These are phyloP conservation scores for Neofusicoccum kwambonambiense DNA, from an alignment of 2,329 filamentous ascomycete species.

Conservation along the genomic window DNA sequence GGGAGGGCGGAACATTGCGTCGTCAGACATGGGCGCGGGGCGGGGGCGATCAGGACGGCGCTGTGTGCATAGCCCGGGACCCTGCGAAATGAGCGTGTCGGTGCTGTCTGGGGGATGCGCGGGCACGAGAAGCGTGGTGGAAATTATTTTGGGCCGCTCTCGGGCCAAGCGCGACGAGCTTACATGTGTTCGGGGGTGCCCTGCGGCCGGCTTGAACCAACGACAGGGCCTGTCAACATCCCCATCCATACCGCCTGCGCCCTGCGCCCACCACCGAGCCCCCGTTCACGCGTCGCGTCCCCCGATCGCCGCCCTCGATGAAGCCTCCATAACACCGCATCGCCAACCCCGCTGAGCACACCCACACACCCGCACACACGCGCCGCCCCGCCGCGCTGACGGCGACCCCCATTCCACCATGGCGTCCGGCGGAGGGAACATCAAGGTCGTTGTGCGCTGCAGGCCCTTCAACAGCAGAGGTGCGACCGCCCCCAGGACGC, in stretches of 20 bases:
- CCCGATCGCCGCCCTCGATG: conserved; percentile 12
- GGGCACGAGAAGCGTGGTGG: neutral
- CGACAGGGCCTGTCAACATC: conserved; percentile 16
- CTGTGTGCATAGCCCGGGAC: neutral
- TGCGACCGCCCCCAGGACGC: conserved; percentile 42
- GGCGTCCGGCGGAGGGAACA: conserved; percentile 85
- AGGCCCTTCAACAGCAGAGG: conserved; percentile 95
- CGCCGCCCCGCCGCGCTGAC: conserved; percentile 13
- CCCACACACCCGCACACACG: neutral
- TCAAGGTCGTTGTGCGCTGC: conserved; percentile 98
- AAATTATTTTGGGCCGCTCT: conserved; percentile 8
- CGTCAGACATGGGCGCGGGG: conserved; percentile 28
- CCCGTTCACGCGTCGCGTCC: conserved; percentile 8
- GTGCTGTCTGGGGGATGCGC: conserved; percentile 12
- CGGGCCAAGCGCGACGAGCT: conserved; percentile 12
- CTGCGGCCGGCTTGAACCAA: conserved; percentile 2
- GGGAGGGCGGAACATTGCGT: conserved; percentile 71
- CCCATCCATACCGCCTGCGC: neutral
- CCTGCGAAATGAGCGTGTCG: conserved; percentile 3
- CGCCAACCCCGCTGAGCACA: neutral
- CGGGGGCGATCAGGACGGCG: neutral
- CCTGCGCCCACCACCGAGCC: neutral
- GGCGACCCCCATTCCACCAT: conserved; percentile 41
- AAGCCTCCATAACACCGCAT: conserved; percentile 13
- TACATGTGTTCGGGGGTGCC: neutral